A percentile compares a stretch with the other conserved stretches of the same genome.
These are phyloP conservation scores for Macrocystidia cucumis DNA, from an alignment of 1,284 basidiomycete species.

Conservation along the genomic window DNA sequence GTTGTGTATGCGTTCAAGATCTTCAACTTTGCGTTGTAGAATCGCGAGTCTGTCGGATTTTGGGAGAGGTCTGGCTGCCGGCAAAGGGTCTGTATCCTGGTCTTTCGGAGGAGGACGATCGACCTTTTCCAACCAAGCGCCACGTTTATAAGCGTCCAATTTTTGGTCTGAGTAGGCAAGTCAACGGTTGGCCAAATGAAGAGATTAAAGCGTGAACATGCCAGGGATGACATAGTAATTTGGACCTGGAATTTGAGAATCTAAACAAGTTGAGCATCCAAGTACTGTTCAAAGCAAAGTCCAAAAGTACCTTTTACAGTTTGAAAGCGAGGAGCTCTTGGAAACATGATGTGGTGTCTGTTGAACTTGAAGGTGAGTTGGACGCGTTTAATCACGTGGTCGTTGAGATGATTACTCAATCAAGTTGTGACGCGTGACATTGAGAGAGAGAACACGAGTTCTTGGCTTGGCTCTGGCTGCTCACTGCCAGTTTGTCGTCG, in stretches of 20 bases:
- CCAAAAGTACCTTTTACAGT: conserved; percentile 25
- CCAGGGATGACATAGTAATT: conserved; percentile 24
- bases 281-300: not conserved
- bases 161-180: conserved; percentile 25
- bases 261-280: conserved; percentile 9
- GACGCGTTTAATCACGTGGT: conserved; percentile 18
- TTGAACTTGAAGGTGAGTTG: conserved; percentile 5
- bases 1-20: conserved; percentile 54
- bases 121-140: conserved; percentile 47
- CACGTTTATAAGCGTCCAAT: conserved; percentile 43
- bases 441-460: conserved; percentile 4
- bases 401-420: conserved; percentile 3
- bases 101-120: conserved; percentile 33
- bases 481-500: too few species aligned
- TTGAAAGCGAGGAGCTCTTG: conserved; percentile 31
- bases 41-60: conserved; percentile 38
- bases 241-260: conserved; percentile 30
- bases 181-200: not conserved
- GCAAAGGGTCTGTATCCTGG: conserved; percentile 10
- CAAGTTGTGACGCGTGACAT: not conserved
- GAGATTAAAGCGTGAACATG: conserved; percentile 2
- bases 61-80: conserved; percentile 8
- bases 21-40: conserved; percentile 59
- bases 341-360: conserved; percentile 21
- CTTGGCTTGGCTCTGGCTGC: too few species aligned